Evolutionary conservation across 768 basidiomycete genomes (phyloP), one percentile per base, ranked within the genome.

Genomic region (Tulasnella sp.): DNA sequence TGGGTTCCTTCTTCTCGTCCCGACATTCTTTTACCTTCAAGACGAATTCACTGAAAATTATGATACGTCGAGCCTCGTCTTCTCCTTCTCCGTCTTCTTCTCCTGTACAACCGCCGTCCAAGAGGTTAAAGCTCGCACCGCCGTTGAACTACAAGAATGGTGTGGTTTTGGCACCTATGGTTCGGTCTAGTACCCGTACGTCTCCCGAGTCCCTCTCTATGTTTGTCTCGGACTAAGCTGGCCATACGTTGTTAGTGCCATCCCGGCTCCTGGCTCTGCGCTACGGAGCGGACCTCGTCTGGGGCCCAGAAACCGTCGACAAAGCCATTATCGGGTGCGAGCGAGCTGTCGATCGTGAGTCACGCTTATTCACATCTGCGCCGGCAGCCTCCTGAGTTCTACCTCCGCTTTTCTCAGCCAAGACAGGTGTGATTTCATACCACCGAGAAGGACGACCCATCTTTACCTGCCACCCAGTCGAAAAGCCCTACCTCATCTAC

Each of bases 151-250:
- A 96, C 87, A 93, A 92, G 82, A 89, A 95, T 87, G 97, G 96
- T 14, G 88, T 98, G 42, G 93, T 98, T 84, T 90, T 99, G n/a
- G 97, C 98, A 3, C 98, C 98, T 1, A 99, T 99, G 98, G 98
- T 99, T 77, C 91, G 96, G 84, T 97, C 95, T 80, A 95, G 96
- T 81, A 93, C 93, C 82, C 86, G 95, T 96, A 46, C 44, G 34
- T 20, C 46, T 58, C 34, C 3, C 16, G 24, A 60, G 16, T 58
- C 54, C 48, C 14, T 18, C 18, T 31, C 69, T 24, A n/a, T 16
- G 20, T n/a, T 5, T 64, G 28, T 37, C 16, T 6, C 34, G n/a
- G 48, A 20, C 18, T 41, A 1, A 50, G 4, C 50, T 12, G n/a
- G 12, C 24, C 34, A 40, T 73, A 3, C 73, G n/a, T 34, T 46